phyloP scores from a whole-genome alignment of 164 flowering plant species.

The Platanus orientalis region DNA sequence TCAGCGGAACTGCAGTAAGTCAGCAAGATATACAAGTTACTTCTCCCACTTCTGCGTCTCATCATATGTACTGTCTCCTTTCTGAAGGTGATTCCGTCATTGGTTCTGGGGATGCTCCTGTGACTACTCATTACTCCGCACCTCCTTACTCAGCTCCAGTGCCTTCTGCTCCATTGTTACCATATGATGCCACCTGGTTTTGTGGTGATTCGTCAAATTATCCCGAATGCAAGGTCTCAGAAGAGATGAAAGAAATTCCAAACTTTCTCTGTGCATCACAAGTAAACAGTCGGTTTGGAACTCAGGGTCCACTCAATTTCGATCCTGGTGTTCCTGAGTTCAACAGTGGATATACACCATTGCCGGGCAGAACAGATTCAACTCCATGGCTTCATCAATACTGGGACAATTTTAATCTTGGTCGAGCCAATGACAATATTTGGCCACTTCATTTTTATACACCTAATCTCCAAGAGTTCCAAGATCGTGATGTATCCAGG shows the following conservation, averaged over 20 bases:
- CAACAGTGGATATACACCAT: constrained; percentile 25
- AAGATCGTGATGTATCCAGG: constrained; percentile 24
- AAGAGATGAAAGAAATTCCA: constrained; percentile 12
- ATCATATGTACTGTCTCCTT: not conserved
- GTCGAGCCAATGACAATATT: constrained; percentile 8
- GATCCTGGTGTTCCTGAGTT: constrained; percentile 22
- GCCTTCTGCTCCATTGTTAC: constrained; percentile 74
- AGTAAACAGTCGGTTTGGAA: constrained; percentile 11
- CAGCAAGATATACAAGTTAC: constrained; percentile 4
- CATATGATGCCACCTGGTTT: constrained; percentile 55
- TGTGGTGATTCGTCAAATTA: constrained; percentile 20
- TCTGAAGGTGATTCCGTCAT: constrained; percentile 11
- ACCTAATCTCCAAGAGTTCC: constrained; percentile 22
- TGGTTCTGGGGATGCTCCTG: constrained; percentile 14
- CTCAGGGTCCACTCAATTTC: constrained; percentile 21
- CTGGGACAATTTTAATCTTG: constrained; percentile 33
- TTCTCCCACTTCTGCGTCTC: constrained; percentile 7
- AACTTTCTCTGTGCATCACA: constrained; percentile 22
- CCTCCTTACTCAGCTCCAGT: constrained; percentile 45
- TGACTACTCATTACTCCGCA: constrained; percentile 18
- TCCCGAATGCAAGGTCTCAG: constrained; percentile 11
- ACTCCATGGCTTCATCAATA: constrained; percentile 55
- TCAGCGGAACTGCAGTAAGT: constrained; percentile 18
- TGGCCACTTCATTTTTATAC: constrained; percentile 26
- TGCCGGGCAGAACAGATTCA: constrained; percentile 34